Evolutionary conservation across 306 rosid species (phyloP).

Genomic region (Prunus dulcis): DNA sequence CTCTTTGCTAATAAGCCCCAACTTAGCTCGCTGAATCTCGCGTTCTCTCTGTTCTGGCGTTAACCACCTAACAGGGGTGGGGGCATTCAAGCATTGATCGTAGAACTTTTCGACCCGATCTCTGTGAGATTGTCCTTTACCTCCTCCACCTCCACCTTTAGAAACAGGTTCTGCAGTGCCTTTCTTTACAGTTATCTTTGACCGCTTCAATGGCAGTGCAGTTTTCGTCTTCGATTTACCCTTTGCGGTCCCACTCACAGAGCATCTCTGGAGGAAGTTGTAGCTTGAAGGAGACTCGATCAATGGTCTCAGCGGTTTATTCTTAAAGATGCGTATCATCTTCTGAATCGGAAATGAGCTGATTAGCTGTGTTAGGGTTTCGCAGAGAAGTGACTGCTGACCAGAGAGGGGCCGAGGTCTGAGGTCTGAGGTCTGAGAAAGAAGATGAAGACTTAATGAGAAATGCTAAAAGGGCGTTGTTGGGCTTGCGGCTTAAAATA

Average conservation of each 20-base stretch:
- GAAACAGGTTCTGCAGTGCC: conserved; percentile 24
- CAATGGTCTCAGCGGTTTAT: conserved; percentile 17
- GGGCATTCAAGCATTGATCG: conserved; percentile 64
- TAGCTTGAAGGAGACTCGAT: conserved; percentile 27
- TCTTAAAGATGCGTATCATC: conserved; percentile 35
- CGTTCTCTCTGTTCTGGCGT: conserved; percentile 43
- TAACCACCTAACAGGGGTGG: conserved; percentile 62
- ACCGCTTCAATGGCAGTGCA: conserved; percentile 38
- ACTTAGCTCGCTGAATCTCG: conserved; percentile 64
- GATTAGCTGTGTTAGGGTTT: not conserved
- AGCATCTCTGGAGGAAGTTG: conserved; percentile 42
- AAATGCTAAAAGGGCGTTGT: not conserved
- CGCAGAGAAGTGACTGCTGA: not conserved
- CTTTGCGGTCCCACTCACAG: conserved; percentile 52
- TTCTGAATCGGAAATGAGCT: not conserved
- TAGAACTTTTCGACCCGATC: conserved; percentile 51
- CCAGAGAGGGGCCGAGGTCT: too few relatives aligned
- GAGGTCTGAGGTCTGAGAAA: not conserved
- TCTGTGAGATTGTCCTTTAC: conserved; percentile 33
- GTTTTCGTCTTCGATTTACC: conserved; percentile 42
- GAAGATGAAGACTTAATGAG: not conserved
- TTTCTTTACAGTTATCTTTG: conserved; percentile 37
- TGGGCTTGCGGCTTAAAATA: not conserved
- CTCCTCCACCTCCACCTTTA: conserved; percentile 21
- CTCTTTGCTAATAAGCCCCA: conserved; percentile 84